phyloP scores from a whole-genome alignment of 345 rosid species.

The Lepidium africanum region DNA sequence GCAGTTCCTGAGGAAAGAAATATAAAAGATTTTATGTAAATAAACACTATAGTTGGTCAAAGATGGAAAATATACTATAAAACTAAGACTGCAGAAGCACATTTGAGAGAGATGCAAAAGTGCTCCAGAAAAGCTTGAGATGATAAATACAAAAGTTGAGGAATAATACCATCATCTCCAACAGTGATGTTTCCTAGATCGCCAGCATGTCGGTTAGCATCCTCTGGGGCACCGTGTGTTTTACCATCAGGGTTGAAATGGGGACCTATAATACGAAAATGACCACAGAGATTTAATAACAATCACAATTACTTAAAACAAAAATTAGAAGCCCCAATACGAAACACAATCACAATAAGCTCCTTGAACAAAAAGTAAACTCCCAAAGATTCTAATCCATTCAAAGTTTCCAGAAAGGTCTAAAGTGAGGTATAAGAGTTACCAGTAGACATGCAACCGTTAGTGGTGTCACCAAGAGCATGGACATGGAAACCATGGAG shows the following conservation, averaged over 20 bases:
- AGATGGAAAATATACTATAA: neutral
- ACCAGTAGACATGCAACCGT: slow-evolving; percentile 99
- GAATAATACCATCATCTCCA: slow-evolving; percentile 67
- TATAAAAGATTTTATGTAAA: neutral
- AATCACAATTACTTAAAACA: neutral
- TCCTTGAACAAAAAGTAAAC: neutral
- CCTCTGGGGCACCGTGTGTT: slow-evolving; percentile 89
- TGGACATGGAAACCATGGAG: slow-evolving; percentile 95
- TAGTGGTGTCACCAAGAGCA: slow-evolving; percentile 95
- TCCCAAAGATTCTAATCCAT: neutral
- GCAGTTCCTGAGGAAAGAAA: slow-evolving; percentile 50
- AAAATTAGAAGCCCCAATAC: neutral
- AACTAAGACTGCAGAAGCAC: neutral
- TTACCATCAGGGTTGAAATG: slow-evolving; percentile 81
- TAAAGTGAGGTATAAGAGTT: neutral
- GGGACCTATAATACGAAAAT: slow-evolving; percentile 47
- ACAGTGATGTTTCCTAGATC: slow-evolving; percentile 75
- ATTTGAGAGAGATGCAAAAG: neutral
- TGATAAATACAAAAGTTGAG: neutral
- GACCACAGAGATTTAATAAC: neutral
- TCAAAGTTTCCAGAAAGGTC: neutral
- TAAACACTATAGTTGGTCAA: neutral
- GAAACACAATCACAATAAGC: neutral
- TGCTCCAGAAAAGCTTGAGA: neutral
- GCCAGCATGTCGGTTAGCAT: slow-evolving; percentile 87